Percentiles rank a stretch among this genome's conserved stretches.
Conservation (phyloP, 1,284 basidiomycete species). For the Pseudozyma flocculosa region DNA sequence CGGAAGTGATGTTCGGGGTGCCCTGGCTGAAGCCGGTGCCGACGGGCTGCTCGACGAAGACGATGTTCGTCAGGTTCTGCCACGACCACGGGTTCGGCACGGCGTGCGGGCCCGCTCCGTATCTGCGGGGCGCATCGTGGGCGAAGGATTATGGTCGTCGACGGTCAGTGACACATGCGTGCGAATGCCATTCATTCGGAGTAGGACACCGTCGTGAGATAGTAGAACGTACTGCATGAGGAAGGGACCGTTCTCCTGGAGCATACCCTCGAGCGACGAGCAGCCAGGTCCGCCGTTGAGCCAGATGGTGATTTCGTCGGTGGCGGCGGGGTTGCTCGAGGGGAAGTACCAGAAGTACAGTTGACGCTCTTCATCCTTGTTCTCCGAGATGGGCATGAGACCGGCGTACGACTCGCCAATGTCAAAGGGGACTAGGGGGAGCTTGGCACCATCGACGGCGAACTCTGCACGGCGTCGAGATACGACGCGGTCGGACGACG, state of each 20-base stretch:
- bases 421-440: constrained; percentile 41
- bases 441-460: constrained; percentile 19
- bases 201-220: too few species aligned
- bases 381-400: constrained; percentile 30
- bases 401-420: constrained; percentile 46
- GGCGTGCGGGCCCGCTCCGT: too few species aligned
- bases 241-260: constrained; percentile 78
- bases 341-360: constrained; percentile 87
- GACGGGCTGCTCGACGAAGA: constrained; percentile 72
- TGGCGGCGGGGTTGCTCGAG: constrained; percentile 69
- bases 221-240: constrained; percentile 66
- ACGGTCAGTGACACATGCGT: too few species aligned
- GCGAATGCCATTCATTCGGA: too few species aligned
- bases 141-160: too few species aligned
- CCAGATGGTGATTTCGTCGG: constrained; percentile 72
- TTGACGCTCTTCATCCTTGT: constrained; percentile 56
- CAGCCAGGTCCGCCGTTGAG: constrained; percentile 67
- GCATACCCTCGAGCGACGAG: constrained; percentile 72
- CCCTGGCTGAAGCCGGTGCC: constrained; percentile 72
- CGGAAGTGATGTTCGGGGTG: constrained; percentile 47
- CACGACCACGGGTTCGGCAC: constrained; percentile 68
- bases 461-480: too few species aligned
- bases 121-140: too few species aligned
- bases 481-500: too few species aligned
- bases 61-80: constrained; percentile 69